Evolutionary conservation across 2,329 filamentous ascomycete genomes (phyloP).

Genomic region (Dothistroma pini): DNA sequence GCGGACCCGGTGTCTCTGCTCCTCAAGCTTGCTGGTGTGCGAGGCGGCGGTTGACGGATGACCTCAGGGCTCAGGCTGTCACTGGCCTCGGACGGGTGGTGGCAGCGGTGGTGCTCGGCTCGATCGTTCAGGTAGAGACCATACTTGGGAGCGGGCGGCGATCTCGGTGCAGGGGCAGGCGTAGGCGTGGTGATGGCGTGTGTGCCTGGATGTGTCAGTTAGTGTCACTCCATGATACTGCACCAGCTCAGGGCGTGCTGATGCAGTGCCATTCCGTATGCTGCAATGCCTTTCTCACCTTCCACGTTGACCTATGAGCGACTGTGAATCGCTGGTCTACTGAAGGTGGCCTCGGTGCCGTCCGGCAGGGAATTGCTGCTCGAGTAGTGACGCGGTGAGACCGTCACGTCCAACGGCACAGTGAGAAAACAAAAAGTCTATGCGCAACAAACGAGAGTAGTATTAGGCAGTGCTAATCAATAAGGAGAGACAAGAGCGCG

Average conservation of each 20-base stretch:
- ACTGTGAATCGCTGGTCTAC: conserved; percentile 6
- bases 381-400: conserved; percentile 4
- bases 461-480: neutral
- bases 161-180: conserved; percentile 15
- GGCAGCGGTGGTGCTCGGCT: conserved; percentile 5
- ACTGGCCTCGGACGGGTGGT: conserved; percentile 3
- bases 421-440: neutral
- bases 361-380: neutral
- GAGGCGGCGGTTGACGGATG: conserved; percentile 26
- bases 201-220: conserved; percentile 8
- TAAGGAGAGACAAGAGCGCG: conserved; percentile 10
- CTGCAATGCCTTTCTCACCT: conserved; percentile 4
- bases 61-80: conserved; percentile 19
- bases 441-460: conserved; percentile 10
- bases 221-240: neutral
- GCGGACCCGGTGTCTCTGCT: conserved; percentile 32
- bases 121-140: conserved; percentile 15
- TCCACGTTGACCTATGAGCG: conserved; percentile 11
- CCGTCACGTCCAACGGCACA: neutral
- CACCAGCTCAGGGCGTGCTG: neutral
- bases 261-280: neutral
- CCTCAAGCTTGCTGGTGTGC: conserved; percentile 29
- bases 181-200: conserved; percentile 15
- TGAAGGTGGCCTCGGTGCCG: neutral
- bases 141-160: conserved; percentile 21